Evolutionary conservation across 345 rosid species (phyloP), one percentile per base, ranked within the genome.

Genomic region (Odontarrhena argentea): DNA sequence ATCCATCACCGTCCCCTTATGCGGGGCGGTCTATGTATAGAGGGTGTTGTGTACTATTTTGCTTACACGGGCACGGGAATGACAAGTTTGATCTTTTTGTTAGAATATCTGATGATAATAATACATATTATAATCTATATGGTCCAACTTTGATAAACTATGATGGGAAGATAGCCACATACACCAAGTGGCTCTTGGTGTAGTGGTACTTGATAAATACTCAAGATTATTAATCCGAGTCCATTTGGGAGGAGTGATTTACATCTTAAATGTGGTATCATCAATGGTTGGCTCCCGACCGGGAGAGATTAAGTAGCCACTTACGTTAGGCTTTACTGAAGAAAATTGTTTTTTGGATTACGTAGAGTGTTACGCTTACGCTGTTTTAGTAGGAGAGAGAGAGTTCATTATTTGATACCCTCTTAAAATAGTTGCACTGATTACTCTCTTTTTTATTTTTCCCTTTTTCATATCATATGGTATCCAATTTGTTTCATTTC

Each of bases 11-110:
- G 12, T 30, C 50, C 50, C 18, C 60, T 4, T 14, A 53, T 18
- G 22, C 22, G 22, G 22, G 22, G 22, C 41, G 60, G 51, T 53
- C 34, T 65, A n/a, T 65, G 53, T 34, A 65, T 65, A 14, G 42
- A 53, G 7, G 70, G 70, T 30, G 52, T 53, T 65, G 51, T 53
- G 5, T 53, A 65, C n/a, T 65, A 53, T n/a, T 12, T 65, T 30
- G 51, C 70, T 43, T 0, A 18, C 5, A 52, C 55, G 0, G 37
- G 8, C 0, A 8, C 7, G 3, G 26, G 1, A 2, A 13, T 14
- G 32, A 42, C 10, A 15, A 34, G 32, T 43, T 34, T 24, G 61
- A 54, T 66, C 7, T 43, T 30, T 5, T 44, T 4, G 8, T 24
- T 9, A 10, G 35, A 5, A 3, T 65, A 42, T 3, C 70, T 15